A percentile compares a stretch with the other conserved stretches of the same genome.
These are phyloP conservation scores for Cystobasidium onofrii DNA, from an alignment of 768 basidiomycete species.

Conservation along the genomic window DNA sequence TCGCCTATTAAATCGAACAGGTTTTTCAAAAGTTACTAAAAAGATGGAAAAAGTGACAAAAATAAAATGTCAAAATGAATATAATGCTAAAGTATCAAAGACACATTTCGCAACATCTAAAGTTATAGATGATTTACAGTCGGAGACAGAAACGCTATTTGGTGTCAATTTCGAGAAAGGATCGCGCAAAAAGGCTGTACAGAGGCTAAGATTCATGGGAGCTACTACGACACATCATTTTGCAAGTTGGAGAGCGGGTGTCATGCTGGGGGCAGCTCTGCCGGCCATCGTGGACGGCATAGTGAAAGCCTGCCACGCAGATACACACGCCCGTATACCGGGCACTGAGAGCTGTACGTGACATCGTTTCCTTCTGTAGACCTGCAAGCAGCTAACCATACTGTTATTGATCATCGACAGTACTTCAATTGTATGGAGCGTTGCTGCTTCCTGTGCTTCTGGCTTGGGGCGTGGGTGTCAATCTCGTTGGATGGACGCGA, in stretches of 20 bases:
- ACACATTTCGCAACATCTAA: slow-evolving; percentile 61
- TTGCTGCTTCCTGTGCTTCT: slow-evolving; percentile 68
- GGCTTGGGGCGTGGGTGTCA: slow-evolving; percentile 68
- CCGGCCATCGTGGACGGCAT: slow-evolving; percentile 37
- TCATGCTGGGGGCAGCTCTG: slow-evolving; percentile 34
- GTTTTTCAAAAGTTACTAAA: slow-evolving; percentile 45
- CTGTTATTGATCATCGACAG: slow-evolving; percentile 49
- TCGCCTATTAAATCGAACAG: slow-evolving; percentile 79
- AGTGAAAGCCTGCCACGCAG: slow-evolving; percentile 25
- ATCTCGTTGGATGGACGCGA: slow-evolving; percentile 66
- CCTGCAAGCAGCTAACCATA: no score
- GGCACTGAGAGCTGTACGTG: slow-evolving; percentile 3
- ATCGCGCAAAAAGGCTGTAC: slow-evolving; percentile 67
- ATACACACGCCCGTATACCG: background rate
- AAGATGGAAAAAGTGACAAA: slow-evolving; percentile 38
- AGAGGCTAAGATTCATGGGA: slow-evolving; percentile 55
- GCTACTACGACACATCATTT: slow-evolving; percentile 38
- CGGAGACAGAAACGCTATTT: slow-evolving; percentile 67
- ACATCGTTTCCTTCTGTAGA: slow-evolving; percentile 37
- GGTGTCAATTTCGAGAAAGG: slow-evolving; percentile 66
- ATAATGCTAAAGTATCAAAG: slow-evolving; percentile 66
- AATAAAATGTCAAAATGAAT: slow-evolving; percentile 60
- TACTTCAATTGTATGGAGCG: slow-evolving; percentile 70
- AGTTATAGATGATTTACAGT: slow-evolving; percentile 59
- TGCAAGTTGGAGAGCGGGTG: slow-evolving; percentile 35